Base-by-base conservation (phyloP, 192 early-diverging fungal genomes). In the Coemansia sp. region DNA sequence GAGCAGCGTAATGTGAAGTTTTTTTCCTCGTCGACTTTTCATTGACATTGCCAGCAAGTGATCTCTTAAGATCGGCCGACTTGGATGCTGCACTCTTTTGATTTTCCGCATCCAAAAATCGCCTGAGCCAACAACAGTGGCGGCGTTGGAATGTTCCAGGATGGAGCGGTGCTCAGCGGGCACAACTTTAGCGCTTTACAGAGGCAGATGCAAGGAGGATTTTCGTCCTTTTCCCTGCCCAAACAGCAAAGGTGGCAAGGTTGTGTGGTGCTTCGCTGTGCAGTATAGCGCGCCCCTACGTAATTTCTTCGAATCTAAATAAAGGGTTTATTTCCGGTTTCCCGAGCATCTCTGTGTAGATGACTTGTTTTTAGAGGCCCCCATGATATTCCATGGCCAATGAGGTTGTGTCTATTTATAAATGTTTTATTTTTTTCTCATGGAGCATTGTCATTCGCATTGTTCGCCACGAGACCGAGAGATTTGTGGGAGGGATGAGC, bases 331-430 rank as follows among this genome's bases (percentile, higher is more conserved):
- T 56, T 56, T 56, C 53, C 53, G 53, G 31, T 34, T 56, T 56
- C 53, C 28, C 53, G 14, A 56, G 53, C 24, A 34, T 56, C 53
- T 33, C 24, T 34, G 16, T 56, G 53, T 28, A 3, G 53, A 50
- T 13, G 53, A 56, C 53, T 31, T 56, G 53, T 56, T 34, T 56
- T 56, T 14, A 21, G 23, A 50, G 13, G 23, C 26, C 48, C 48
- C 53, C 53, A 56, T 56, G 53, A 56, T 34, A 56, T 8, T 6
- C 53, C 48, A 9, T 11, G 48, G 48, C 48, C 48, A 50, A 23
- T 11, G 43, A 45, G 21, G 48, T 26, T 13, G 23, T 14, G 10
- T 50, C 48, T 56, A 56, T 56, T 56, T 56, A n/a, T 56, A 28
- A 18, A 56, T 53, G 6, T 21, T 21, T 45, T 4, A 23, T 16